Base-by-base conservation (phyloP, 805 yeast species). In the Ogataea philodendri region DNA sequence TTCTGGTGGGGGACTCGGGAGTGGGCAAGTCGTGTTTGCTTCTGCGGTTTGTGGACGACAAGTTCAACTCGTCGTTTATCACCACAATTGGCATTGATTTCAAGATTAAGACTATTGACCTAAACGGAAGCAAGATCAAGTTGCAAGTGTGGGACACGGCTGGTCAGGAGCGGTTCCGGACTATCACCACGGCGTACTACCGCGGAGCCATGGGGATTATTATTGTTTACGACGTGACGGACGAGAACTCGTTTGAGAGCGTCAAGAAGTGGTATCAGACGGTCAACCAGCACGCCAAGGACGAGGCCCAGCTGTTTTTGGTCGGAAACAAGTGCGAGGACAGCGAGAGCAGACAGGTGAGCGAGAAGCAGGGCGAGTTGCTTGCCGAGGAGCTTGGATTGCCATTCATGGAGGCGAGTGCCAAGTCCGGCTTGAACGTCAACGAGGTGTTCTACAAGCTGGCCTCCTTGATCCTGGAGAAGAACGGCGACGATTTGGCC, bases 51-150 rank as follows among this genome's bases (percentile, higher is more conserved):
- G 95, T 90, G 42, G 96, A 88, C 53, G 97, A 90, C 65, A 89
- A 88, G 64, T 93, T 93, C 70, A 89, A 90, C 54, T 97, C 97
- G 5, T 79, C 93, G 14, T 93, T 90, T 65, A 93, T 93, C 66
- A 88, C 97, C 41, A 93, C 98, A 30, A 93, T 93, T 55, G 98
- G 98, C 37, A 93, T 93, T 54, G 98, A 93, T 63, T 93, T 93
- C 75, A 93, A 93, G 69, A 90, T 93, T 60, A 83, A 96, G 66
- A 89, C 96, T 18, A 85, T 89, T 50, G 97, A 90, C 52, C 74
- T 89, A 48, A 90, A 90, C 46, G 96, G 96, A 35, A 84, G 85
- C 65, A 83, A 83, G 48, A 84, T 93, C 64, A 93, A 93, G 67
- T 74, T 90, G 59, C 98, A 93, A 63, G 84, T 90, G 27, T 84